phyloP scores from a whole-genome alignment of 805 yeast species.

The Nakazawaea siamensis region DNA sequence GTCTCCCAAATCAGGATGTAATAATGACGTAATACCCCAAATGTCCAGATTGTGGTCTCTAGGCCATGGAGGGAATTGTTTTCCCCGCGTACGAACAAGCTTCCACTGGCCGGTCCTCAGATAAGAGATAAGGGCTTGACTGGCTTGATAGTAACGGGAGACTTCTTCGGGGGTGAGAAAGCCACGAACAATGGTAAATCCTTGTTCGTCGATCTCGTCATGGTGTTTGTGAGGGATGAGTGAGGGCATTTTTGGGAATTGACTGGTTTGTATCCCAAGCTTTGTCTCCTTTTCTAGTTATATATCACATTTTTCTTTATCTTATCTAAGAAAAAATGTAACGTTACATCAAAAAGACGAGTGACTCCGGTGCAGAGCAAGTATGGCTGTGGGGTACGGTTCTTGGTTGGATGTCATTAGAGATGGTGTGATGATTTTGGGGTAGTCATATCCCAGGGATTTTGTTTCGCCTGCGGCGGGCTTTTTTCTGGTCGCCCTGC shows the following conservation, averaged over 20 bases:
- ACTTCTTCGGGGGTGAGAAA: conserved; percentile 34
- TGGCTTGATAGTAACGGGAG: conserved; percentile 24
- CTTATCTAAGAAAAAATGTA: not conserved
- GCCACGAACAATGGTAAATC: conserved; percentile 29
- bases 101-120: conserved; percentile 43
- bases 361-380: too few species aligned
- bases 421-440: too few species aligned
- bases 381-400: too few species aligned
- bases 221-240: conserved; percentile 11
- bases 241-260: conserved; percentile 10
- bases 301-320: not conserved
- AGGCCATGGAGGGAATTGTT: conserved; percentile 55
- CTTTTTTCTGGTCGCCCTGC: too few species aligned
- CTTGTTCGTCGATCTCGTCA: conserved; percentile 25
- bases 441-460: too few species aligned
- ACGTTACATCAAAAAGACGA: too few species aligned
- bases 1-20: conserved; percentile 36
- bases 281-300: not conserved
- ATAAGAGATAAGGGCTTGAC: conserved; percentile 27
- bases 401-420: too few species aligned
- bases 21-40: conserved; percentile 42
- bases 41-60: conserved; percentile 39
- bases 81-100: conserved; percentile 39
- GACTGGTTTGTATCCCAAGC: not conserved
- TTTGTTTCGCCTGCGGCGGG: too few species aligned